Evolutionary conservation across 2,329 filamentous ascomycete genomes (phyloP), one percentile per base, ranked within the genome.

Genomic region (Lachnellula occidentalis): DNA sequence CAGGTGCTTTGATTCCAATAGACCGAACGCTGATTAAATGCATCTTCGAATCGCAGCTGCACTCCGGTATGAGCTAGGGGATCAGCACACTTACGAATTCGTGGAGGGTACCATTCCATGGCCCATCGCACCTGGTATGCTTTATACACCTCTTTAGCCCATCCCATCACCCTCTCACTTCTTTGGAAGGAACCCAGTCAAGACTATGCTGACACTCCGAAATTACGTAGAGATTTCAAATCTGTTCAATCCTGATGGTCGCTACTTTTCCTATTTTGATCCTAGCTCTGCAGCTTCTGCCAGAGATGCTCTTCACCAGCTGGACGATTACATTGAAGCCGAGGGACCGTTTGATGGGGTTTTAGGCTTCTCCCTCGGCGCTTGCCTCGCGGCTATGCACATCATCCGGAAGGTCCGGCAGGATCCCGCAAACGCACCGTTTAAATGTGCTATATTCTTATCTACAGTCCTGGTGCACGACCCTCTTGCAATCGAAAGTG

Each of bases 341-440:
- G 49, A 59, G 9, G 57, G 57, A 4, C 59, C 57, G 1, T 61
- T 56, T 46, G 59, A 61, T 43, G 59, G 48, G 11, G 53, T 58
- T 1, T 15, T 61, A 9, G 57, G 31, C 9, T 61, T 58, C 41
- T 58, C 55, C 11, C 55, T 58, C 39, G 59, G 57, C 11, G 57
- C 55, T 2, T 76, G 75, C 0, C 73, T 79, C 9, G 80, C 79
- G 9, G 31, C 51, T 4, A 57, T 48, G 5, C 48, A 39, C 5
- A 24, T 59, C 3, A 24, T 48, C 9, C 45, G 42, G 22, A 22
- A 50, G 41, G 7, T 24, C 5, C 22, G n/a, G 14, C 31, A 37
- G 19, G 11, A 39, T 31, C n/a, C 34, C 11, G 31, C 4, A 43
- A 8, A 27, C 31, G 2, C 12, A 1, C 19, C 41, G 8, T 57